Evolutionary conservation across 352 stramenopile genomes (phyloP), one percentile per base, ranked within the genome.

Genomic region (Globisporangium recalcitrans): DNA sequence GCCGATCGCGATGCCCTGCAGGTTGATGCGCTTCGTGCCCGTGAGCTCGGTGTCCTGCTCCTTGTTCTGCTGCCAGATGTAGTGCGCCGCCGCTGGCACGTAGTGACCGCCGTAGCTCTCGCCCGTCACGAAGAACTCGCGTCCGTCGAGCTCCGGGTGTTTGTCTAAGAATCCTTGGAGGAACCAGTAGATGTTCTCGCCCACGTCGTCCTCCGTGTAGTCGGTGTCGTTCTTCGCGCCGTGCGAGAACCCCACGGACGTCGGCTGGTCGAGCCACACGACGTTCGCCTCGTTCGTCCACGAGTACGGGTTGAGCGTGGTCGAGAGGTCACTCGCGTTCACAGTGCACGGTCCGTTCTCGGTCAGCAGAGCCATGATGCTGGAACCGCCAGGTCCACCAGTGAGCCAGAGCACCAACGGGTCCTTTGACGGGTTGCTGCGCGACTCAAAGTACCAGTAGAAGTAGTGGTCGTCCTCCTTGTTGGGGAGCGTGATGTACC

Each of bases 1-100:
- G n/a, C 85, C 85, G 34, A 94, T 90, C 9, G 82, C 76, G 38
- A 90, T 78, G 21, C 85, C 83, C 29, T 75, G 71, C 24, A 94
- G 66, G 51, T 87, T 88, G 16, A 47, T 47, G 16, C 14, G 40
- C 19, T 47, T 47, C 16, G 40, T 47, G 3, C 40, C 40, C 7
- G 40, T 47, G 40, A 47, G 21, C 14, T 24, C 40, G 1, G 1
- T 21, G 40, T 47, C 40, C 16, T 47, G 19, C 42, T 49, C 42
- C n/a, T 49, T 5, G 16, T 27, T 72, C 40, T 68, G 54, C 46
- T 74, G 26, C 65, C 67, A 73, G 22, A 84, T 70, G 53, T 72
- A 78, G 46, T 80, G 64, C 19, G 73, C 73, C 3, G 67, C 64
- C 8, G 68, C 65, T 29, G 77, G 77, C 31, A 82, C 70, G 61